Base-by-base conservation (phyloP, 306 rosid species). In the Lagenaria siceraria region DNA sequence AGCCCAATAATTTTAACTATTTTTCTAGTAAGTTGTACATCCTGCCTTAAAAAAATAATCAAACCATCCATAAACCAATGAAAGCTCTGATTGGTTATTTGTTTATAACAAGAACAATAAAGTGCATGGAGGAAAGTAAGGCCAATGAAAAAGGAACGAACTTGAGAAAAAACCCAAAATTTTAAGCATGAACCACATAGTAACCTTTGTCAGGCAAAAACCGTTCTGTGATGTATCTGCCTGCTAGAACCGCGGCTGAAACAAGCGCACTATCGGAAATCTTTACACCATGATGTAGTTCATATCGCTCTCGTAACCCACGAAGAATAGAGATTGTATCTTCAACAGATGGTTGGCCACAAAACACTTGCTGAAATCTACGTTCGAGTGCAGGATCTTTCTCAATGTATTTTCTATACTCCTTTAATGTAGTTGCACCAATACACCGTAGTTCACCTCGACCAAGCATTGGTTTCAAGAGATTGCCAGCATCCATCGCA, bases 401-500 rank as follows among this genome's bases (percentile, higher is more conserved):
- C 85, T 96, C 99, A 54, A 96, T 85, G 81, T 96, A 96, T 77
- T 92, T 90, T 84, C 99, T 88, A 48, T 89, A 96, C 79, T 96
- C 99, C 72, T 92, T 96, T 82, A 90, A 79, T 21, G 99, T 96
- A 46, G 99, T 95, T 75, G 97, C 98, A 75, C 98, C 99, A 59
- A 96, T 90, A 80, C 99, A 96, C 29, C 96, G 91, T 80, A 96
- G 99, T 84, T 96, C 99, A 40, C 99, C 99, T 64, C 98, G 82
- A 68, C 99, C 99, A 77, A 96, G 98, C 98, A 96, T 96, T 6
- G 97, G 98, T 83, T 96, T 96, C 89, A 92, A 86, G 82, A 96
- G 87, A 84, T 96, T 96, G 66, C 97, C 97, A 78, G 99, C 99
- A 87, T 96, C 99, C 99, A 92, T 92, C 22, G 99, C 99, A 85